Percentiles rank a stretch among this genome's conserved stretches.
These are phyloP conservation scores for Candida patagonica DNA, from an alignment of 805 yeast species.

Conservation along the genomic window DNA sequence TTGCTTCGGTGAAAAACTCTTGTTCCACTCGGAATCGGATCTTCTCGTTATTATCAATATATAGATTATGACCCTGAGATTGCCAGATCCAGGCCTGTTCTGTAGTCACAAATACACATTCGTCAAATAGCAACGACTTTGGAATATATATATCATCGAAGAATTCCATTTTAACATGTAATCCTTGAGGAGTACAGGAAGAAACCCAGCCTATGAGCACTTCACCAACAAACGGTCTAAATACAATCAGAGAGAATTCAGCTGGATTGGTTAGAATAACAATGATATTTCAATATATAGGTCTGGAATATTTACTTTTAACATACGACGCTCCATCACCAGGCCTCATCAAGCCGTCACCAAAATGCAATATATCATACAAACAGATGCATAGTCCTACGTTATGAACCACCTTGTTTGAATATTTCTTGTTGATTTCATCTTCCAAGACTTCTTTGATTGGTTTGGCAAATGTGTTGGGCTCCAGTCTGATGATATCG, in stretches of 20 bases:
- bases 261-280: conserved; percentile 26
- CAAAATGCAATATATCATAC: conserved; percentile 73
- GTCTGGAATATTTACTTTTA: conserved; percentile 27
- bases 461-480: conserved; percentile 68
- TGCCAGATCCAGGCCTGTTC: conserved; percentile 98
- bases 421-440: conserved; percentile 74
- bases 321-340: conserved; percentile 90
- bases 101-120: conserved; percentile 49
- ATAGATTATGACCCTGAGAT: conserved; percentile 50
- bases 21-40: conserved; percentile 87
- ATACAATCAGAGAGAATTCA: conserved; percentile 64
- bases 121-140: conserved; percentile 69
- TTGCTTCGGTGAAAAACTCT: conserved; percentile 71
- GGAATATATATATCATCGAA: conserved; percentile 92
- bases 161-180: conserved; percentile 74
- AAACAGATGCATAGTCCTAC: conserved; percentile 77
- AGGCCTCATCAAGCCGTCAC: conserved; percentile 83
- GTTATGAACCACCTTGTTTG: conserved; percentile 76
- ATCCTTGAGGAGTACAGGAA: conserved; percentile 79
- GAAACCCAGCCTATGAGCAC: conserved; percentile 87
- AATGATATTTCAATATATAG: neutral
- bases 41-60: conserved; percentile 82
- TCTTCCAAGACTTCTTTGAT: conserved; percentile 64
- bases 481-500: conserved; percentile 83
- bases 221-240: conserved; percentile 94